Conservation (phyloP, 2,329 filamentous ascomycete species). For the Trichoderma arundinaceum region DNA sequence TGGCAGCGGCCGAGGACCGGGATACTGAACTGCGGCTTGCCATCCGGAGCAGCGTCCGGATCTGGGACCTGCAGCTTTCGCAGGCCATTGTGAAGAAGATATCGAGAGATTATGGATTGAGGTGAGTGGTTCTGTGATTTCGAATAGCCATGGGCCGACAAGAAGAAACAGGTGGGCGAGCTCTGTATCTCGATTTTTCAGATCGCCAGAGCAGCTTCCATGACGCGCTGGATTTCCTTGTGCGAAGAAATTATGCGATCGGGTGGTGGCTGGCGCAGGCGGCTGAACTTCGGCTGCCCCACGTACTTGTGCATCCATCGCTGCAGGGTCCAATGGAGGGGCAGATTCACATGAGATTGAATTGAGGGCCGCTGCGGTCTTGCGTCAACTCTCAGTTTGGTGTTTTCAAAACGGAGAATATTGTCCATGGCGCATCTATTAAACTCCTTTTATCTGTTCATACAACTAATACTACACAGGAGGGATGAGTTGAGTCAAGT, state of each 20-base stretch:
- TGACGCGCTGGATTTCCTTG: constrained; percentile 31
- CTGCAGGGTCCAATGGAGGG: constrained; percentile 17
- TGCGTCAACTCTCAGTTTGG: too few relatives aligned
- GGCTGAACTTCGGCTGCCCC: constrained; percentile 32
- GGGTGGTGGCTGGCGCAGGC: constrained; percentile 4
- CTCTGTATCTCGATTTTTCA: constrained; percentile 9
- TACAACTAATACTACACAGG: neutral
- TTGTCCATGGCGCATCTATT: too few relatives aligned
- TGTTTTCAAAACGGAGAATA: too few relatives aligned
- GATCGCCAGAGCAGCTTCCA: constrained; percentile 17
- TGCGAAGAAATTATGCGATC: constrained; percentile 23
- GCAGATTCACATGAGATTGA: constrained; percentile 7
- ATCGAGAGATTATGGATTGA: neutral
- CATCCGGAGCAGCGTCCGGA: constrained; percentile 48
- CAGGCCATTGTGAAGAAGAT: constrained; percentile 51
- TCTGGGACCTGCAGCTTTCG: constrained; percentile 54
- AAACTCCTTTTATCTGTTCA: neutral
- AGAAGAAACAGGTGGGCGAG: constrained; percentile 7
- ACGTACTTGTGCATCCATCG: neutral
- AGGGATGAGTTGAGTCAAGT: neutral
- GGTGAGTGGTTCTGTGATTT: neutral
- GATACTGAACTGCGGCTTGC: constrained; percentile 42
- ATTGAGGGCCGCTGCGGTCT: neutral
- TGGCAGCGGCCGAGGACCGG: constrained; percentile 38
- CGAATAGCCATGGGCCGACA: constrained; percentile 3